Evolutionary conservation across 495 filamentous ascomycete genomes (phyloP).

Genomic region (Xylaria longipes): DNA sequence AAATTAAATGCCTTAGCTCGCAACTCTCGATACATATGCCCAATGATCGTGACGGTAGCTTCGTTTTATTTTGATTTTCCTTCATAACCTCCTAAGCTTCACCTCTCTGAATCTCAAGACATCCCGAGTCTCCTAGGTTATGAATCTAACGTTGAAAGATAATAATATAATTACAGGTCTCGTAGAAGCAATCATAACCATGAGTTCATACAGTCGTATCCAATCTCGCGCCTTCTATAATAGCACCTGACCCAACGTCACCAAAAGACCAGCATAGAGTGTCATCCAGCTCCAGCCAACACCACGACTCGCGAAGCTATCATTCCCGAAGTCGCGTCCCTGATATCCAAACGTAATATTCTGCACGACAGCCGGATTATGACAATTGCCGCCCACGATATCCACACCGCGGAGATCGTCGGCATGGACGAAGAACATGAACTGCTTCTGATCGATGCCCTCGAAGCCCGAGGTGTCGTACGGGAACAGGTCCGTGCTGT

Average conservation of each 20-base stretch:
- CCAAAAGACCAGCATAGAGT: slow-evolving; percentile 8
- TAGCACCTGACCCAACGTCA: neutral
- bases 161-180: neutral
- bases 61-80: neutral
- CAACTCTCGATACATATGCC: neutral
- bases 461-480: slow-evolving; percentile 78
- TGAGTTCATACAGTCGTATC: neutral
- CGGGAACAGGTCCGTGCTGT: slow-evolving; percentile 66
- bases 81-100: neutral
- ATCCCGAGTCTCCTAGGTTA: no score
- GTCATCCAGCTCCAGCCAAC: slow-evolving; percentile 28
- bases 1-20: neutral
- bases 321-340: slow-evolving; percentile 58
- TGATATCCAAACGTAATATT: slow-evolving; percentile 74
- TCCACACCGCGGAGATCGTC: slow-evolving; percentile 73
- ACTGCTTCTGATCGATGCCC: slow-evolving; percentile 63
- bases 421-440: slow-evolving; percentile 79
- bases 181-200: neutral
- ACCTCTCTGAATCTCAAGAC: no score
- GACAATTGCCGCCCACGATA: slow-evolving; percentile 71
- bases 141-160: neutral
- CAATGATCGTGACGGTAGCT: neutral
- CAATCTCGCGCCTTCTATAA: neutral
- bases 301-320: neutral
- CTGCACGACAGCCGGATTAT: slow-evolving; percentile 66